Base-by-base conservation (phyloP, 192 early-diverging fungal species). In the Coemansia sp. region DNA sequence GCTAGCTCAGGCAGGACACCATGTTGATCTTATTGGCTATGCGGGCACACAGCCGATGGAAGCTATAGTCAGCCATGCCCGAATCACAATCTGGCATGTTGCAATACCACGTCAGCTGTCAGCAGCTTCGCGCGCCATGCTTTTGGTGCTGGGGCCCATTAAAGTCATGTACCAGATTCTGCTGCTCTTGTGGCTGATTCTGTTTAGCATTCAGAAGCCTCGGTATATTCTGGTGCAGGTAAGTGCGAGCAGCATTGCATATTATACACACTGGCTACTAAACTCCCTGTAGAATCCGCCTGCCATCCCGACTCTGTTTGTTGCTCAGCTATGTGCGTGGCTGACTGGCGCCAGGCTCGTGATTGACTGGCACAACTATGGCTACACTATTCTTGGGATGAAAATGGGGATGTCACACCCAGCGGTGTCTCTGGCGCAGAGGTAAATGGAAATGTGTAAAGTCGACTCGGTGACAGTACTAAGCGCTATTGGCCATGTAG, bases 311-410 rank as follows among this genome's bases (percentile, higher is more conserved):
- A 96, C 93, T 6, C 81, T 98, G 46, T 32, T 84, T 4, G 80
- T 97, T 54, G 89, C 82, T 31, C 90, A 88, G 20, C 44, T 86
- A 4, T 77, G 89, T 11, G 76, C 81, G 26, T 81, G 82, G 49
- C 16, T 91, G 18, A 82, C 84, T n/a, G 76, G 84, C 23, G 71
- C 85, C 14, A 77, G 77, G 43, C 71, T 98, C 5, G 79, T 97
- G 41, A 91, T 98, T 40, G 96, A 98, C 71, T 98, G 96, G 96
- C 96, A 98, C 64, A 98, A 98, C 71, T 94, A 93, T 67, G 96
- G 94, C 17, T 88, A 85, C 63, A 88, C 92, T 3, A 82, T 98
- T 28, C 86, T 98, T 28, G 87, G 80, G 9, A 57, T 94, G 28
- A 83, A 75, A 41, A 56, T 93, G 17, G 90, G 90, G 10, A 36